Conservation (phyloP, 2,329 filamentous ascomycete species). For the Cercospora nicotianae region DNA sequence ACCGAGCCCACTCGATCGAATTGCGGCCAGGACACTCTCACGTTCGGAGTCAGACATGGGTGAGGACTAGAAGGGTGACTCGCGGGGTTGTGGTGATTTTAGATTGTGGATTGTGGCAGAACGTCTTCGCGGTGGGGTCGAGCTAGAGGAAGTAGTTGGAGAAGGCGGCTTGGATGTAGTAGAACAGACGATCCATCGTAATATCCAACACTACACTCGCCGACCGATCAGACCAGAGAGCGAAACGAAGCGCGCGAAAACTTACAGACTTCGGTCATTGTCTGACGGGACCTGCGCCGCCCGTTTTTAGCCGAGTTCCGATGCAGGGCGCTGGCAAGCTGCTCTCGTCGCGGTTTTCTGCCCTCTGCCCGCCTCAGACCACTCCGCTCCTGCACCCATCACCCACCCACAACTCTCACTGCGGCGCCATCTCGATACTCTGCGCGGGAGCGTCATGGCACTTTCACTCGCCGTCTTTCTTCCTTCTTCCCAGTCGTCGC, state of each 20-base stretch:
- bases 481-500: not conserved
- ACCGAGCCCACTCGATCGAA: conserved; percentile 56
- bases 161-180: conserved; percentile 37
- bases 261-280: not conserved
- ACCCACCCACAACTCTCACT: not conserved
- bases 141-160: conserved; percentile 39
- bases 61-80: not conserved
- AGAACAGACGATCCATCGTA: conserved; percentile 41
- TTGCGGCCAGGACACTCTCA: conserved; percentile 59
- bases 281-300: not conserved
- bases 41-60: conserved; percentile 44
- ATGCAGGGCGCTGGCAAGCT: not conserved
- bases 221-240: not conserved
- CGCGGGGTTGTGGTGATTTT: not conserved
- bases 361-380: not conserved
- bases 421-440: not conserved
- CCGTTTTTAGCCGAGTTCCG: not conserved
- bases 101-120: not conserved
- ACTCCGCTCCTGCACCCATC: not conserved
- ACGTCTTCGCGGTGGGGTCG: conserved; percentile 1
- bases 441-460: not conserved
- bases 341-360: conserved; percentile 1
- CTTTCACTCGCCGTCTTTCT: not conserved
- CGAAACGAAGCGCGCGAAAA: not conserved
- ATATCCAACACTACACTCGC: not conserved